Evolutionary conservation across 768 basidiomycete species (phyloP).

Genomic region (Suillus variegatus): DNA sequence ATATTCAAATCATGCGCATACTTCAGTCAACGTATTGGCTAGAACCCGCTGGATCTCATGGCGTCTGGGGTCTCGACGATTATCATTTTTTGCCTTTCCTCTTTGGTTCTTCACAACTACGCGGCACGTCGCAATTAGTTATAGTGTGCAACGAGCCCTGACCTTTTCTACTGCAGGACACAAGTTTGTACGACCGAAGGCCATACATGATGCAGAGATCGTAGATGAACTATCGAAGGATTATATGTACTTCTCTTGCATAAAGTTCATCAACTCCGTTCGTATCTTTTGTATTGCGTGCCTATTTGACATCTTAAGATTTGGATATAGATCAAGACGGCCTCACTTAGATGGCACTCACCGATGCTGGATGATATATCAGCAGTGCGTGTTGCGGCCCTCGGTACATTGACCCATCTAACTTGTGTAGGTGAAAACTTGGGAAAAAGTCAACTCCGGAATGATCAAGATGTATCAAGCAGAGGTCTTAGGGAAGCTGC

Average conservation of each 20-base stretch:
- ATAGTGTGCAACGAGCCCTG: neutral
- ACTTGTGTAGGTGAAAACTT: slow-evolving; percentile 67
- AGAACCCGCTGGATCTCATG: slow-evolving; percentile 98
- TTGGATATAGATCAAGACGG: slow-evolving; percentile 79
- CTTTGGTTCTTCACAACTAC: slow-evolving; percentile 81
- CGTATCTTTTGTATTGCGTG: slow-evolving; percentile 21
- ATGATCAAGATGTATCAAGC: slow-evolving; percentile 99
- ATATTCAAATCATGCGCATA: slow-evolving; percentile 77
- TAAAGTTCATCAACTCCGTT: slow-evolving; percentile 93
- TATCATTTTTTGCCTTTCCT: slow-evolving; percentile 95
- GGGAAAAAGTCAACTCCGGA: slow-evolving; percentile 95
- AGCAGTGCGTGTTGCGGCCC: slow-evolving; percentile 45
- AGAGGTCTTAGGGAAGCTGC: slow-evolving; percentile 93
- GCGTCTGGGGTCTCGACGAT: slow-evolving; percentile 96
- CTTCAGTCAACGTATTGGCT: slow-evolving; percentile 96
- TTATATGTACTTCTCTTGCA: slow-evolving; percentile 98
- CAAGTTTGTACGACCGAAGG: slow-evolving; percentile 87
- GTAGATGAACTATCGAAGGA: slow-evolving; percentile 89
- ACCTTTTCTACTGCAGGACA: slow-evolving; percentile 54
- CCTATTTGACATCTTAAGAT: neutral
- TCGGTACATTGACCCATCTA: neutral
- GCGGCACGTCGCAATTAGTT: slow-evolving; percentile 39
- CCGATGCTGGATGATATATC: slow-evolving; percentile 99
- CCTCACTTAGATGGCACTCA: slow-evolving; percentile 95
- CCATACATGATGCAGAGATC: slow-evolving; percentile 89